Base-by-base conservation (phyloP, 140 eudicot species). In the Stevia rebaudiana region DNA sequence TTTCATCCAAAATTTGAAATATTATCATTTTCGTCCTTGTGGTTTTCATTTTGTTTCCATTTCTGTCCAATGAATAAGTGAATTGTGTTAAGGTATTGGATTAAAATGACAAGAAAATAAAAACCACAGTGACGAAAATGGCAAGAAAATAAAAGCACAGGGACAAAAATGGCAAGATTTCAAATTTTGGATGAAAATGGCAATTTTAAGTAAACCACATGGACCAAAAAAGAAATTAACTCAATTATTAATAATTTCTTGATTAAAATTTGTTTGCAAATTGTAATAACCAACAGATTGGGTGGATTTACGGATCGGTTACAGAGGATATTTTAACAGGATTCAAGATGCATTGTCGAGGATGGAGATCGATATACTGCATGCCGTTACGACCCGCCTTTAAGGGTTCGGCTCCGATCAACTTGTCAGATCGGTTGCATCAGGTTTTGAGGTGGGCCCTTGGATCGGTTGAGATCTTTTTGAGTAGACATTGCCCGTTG, bases 331-430 rank as follows among this genome's bases (percentile, higher is more conserved):
- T 94, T 71, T 76, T 94, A 76, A 85, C 97, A 40, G 99, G 99
- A 18, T 94, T 94, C 88, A 94, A 94, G 63, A 94, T 94, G 99
- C 99, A 94, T 36, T 94, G 99, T 46, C 83, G 99, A 22, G 99
- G 99, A 59, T 94, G 99, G 99, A 94, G 99, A 72, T 94, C 99
- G n/a, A 80, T 94, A 12, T 94, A 94, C 79, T 94, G 99, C 77
- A 85, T 94, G 99, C 99, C 99, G 4, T 56, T 83, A 18, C 78
- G 99, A 69, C 99, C 99, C 1, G 99, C 99, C 59, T 94, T 94
- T 39, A 94, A 94, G 74, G 99, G 99, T 55, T 94, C 97, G 0
- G 99, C 99, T 0, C 99, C 99, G 15, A 94, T 94, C 75, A 94
- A 94, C 76, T 81, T 94, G 80, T 94, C 99, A 17, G 99, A 94